phyloP scores from a whole-genome alignment of 73 alveolate species.

The Halteria grandinella region DNA sequence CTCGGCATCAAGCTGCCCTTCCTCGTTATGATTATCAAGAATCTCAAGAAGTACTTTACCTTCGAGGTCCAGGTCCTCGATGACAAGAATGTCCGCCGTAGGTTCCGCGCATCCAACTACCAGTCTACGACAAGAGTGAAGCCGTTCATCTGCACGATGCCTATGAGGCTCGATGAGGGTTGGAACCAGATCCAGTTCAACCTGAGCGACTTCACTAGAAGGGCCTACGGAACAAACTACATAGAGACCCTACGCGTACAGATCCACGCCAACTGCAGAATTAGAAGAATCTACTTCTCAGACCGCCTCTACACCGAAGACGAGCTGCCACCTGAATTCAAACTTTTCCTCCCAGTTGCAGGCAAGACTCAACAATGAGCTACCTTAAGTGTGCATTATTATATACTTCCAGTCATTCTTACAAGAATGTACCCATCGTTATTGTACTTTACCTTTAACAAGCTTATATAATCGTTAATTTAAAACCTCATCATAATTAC shows the following conservation, averaged over 20 bases:
- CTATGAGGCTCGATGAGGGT: constrained; percentile 98
- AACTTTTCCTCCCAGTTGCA: constrained; percentile 77
- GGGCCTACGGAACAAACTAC: constrained; percentile 96
- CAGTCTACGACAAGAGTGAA: constrained; percentile 97
- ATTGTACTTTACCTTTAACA: too few relatives aligned
- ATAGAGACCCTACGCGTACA: constrained; percentile 91
- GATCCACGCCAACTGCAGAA: constrained; percentile 95
- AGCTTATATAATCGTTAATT: too few relatives aligned
- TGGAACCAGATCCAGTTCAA: constrained; percentile 94
- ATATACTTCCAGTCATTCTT: too few relatives aligned
- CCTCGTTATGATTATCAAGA: constrained; percentile 96
- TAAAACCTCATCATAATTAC: neutral
- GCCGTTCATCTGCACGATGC: constrained; percentile 98
- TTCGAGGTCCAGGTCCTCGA: constrained; percentile 98
- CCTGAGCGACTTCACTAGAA: constrained; percentile 92
- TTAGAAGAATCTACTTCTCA: constrained; percentile 94
- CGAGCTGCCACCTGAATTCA: constrained; percentile 84
- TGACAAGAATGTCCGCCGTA: constrained; percentile 97
- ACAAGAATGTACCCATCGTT: too few relatives aligned
- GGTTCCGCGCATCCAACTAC: constrained; percentile 98
- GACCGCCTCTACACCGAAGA: constrained; percentile 87
- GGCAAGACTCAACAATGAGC: constrained; percentile 48
- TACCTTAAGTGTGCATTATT: too few relatives aligned
- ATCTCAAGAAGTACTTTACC: constrained; percentile 96
- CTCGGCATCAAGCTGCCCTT: constrained; percentile 97